These are phyloP conservation scores for Wickerhamiella parazyma DNA, from an alignment of 805 yeast species.

Conservation along the genomic window DNA sequence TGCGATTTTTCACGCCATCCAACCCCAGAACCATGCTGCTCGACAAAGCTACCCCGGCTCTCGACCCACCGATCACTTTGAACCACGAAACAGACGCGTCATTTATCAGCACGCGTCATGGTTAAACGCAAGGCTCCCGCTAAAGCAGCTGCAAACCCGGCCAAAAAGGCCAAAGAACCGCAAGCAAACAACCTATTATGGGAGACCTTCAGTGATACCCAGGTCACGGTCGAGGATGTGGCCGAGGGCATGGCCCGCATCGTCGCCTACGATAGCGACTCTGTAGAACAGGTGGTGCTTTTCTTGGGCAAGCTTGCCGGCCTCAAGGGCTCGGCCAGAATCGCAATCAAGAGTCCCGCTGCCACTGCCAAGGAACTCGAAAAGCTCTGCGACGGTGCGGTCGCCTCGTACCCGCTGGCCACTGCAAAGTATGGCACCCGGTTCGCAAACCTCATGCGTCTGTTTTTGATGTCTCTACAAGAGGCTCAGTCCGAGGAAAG, in stretches of 20 bases:
- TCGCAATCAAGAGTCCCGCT: not conserved
- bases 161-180: not conserved
- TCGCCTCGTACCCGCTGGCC: slow-evolving; percentile 13
- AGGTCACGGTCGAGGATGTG: slow-evolving; percentile 15
- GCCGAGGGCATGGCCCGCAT: slow-evolving; percentile 16
- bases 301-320: slow-evolving; percentile 14
- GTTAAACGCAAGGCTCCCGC: not conserved
- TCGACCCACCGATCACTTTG: not conserved
- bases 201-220: slow-evolving; percentile 14
- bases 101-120: not conserved
- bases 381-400: slow-evolving; percentile 1
- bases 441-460: slow-evolving; percentile 1
- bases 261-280: slow-evolving; percentile 16
- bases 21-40: too few species aligned
- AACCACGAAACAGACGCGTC: not conserved
- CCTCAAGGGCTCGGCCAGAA: slow-evolving; percentile 1
- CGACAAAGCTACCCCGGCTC: too few species aligned
- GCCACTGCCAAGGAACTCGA: not conserved
- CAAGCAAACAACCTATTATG: slow-evolving; percentile 1
- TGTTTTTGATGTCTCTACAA: slow-evolving; percentile 4
- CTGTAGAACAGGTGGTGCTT: slow-evolving; percentile 14
- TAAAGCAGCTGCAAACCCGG: not conserved
- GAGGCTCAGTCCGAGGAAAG: slow-evolving; percentile 10
- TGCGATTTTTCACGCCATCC: too few species aligned
- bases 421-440: slow-evolving; percentile 8